A percentile compares a stretch with the other conserved stretches of the same genome.
phyloP scores from a whole-genome alignment of 2,329 filamentous ascomycete species.

The Arthrobotrys entomopaga region DNA sequence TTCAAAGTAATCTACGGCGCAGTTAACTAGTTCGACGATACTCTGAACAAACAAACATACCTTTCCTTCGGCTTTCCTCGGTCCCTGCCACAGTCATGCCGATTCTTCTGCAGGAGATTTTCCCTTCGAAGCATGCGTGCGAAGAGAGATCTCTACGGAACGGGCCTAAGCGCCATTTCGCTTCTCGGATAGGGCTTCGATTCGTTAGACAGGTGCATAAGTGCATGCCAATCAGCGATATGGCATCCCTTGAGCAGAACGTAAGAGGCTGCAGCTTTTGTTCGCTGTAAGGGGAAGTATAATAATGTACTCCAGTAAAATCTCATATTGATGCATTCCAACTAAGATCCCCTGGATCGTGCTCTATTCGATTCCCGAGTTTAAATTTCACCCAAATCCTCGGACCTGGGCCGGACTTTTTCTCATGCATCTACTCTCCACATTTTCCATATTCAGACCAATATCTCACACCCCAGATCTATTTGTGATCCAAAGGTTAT shows the following conservation, averaged over 20 bases:
- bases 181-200: slow-evolving; percentile 19
- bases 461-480: not conserved
- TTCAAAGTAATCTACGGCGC: slow-evolving; percentile 10
- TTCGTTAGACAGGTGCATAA: slow-evolving; percentile 16
- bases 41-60: too few relatives aligned
- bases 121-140: not conserved
- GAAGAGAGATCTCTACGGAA: slow-evolving; percentile 31
- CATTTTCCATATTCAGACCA: slow-evolving; percentile 1
- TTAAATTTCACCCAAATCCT: slow-evolving; percentile 53
- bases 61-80: too few relatives aligned
- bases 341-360: slow-evolving; percentile 21
- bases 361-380: slow-evolving; percentile 28
- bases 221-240: slow-evolving; percentile 31
- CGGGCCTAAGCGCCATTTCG: slow-evolving; percentile 51
- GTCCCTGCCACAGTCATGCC: too few relatives aligned
- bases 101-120: slow-evolving; percentile 1
- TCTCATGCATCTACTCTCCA: slow-evolving; percentile 7
- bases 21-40: too few relatives aligned
- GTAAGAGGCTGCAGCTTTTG: slow-evolving; percentile 2
- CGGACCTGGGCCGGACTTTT: slow-evolving; percentile 28
- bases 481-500: not conserved
- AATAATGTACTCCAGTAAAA: slow-evolving; percentile 16
- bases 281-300: slow-evolving; percentile 51
- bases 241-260: slow-evolving; percentile 12
- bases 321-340: slow-evolving; percentile 28